A percentile compares a stretch with the other conserved stretches of the same genome.
phyloP scores from a whole-genome alignment of 2,329 filamentous ascomycete genomes.

The Trichoderma sp. region DNA sequence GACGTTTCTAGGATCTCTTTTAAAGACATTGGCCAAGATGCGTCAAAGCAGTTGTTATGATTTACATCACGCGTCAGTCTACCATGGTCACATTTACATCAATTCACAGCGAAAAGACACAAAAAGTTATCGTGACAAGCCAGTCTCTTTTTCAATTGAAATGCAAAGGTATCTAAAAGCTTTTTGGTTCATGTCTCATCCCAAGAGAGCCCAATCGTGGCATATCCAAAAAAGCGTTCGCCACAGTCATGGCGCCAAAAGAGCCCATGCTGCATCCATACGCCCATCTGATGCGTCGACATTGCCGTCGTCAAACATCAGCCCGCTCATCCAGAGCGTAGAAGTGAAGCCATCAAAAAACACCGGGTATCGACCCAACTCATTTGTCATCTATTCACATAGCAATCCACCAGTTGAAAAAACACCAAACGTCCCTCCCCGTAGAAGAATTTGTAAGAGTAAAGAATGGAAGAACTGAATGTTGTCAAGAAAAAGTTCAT shows the following conservation, averaged over 20 bases:
- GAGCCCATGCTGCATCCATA: constrained; percentile 1
- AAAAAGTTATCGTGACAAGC: background rate
- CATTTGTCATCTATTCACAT: constrained; percentile 18
- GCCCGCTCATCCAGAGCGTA: constrained; percentile 16
- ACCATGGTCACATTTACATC: background rate
- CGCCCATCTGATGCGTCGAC: constrained; percentile 1
- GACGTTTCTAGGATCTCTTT: no score
- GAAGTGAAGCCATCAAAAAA: constrained; percentile 17
- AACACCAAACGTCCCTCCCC: constrained; percentile 33
- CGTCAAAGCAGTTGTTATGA: no score
- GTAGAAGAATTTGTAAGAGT: constrained; percentile 22
- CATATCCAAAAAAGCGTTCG: constrained; percentile 10
- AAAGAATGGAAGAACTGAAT: constrained; percentile 22
- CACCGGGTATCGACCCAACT: constrained; percentile 12
- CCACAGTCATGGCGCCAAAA: background rate
- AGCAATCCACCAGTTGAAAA: constrained; percentile 15
- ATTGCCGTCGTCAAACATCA: background rate
- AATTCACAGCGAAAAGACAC: background rate
- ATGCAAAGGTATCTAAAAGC: constrained; percentile 17
- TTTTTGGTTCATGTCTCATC: constrained; percentile 17
- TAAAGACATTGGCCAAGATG: no score
- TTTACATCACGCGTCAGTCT: no score
- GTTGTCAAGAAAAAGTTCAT: background rate
- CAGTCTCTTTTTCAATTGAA: background rate
- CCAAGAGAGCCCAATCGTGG: constrained; percentile 1